Evolutionary conservation across 805 yeast species (phyloP), one percentile per base, ranked within the genome.

Genomic region (Metschnikowia corniflorae): DNA sequence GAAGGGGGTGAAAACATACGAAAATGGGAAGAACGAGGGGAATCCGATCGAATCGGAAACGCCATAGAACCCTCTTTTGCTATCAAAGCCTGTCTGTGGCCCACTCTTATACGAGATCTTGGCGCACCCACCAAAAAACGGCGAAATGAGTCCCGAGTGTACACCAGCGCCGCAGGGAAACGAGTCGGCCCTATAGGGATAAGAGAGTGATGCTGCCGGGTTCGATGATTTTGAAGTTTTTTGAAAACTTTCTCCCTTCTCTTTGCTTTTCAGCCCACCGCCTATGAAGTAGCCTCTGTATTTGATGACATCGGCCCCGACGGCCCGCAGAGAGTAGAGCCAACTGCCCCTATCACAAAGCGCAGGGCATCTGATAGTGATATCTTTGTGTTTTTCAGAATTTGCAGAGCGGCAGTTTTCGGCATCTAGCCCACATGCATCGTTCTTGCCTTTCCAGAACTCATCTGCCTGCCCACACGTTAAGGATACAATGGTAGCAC

Each of bases 121-220:
- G 1, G 85, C 88, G 55, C 91, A 82, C 0, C 95, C 96, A 2
- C 97, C 97, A 40, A 63, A 65, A 18, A 70, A 52, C 10, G 91
- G 81, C 0, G 93, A 81, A 1, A 88, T 63, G 0, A 80, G 58
- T 1, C 96, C 96, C 2, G 89, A 79, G 58, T 89, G 96, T 4
- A 85, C 76, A 0, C 93, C 97, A 2, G 96, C 83, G 0, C 88
- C 91, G 57, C 97, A 89, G 0, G 91, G 81, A 50, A 70, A 88
- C 1, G 96, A 86, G 60, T 89, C 97, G 0, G 86, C 89, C 45
- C 97, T 68, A 54, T 87, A 89, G 0, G 89, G 88, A 17, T 61
- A 49, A 0, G 86, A 64, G 7, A 80, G 42, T 5, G 22, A 29
- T 13, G 24, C 35, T 1, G 51, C 60, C 5, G 39, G 35, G 16